Conservation (phyloP, 192 early-diverging fungal species). For the Thoreauomyces humboldtii region DNA sequence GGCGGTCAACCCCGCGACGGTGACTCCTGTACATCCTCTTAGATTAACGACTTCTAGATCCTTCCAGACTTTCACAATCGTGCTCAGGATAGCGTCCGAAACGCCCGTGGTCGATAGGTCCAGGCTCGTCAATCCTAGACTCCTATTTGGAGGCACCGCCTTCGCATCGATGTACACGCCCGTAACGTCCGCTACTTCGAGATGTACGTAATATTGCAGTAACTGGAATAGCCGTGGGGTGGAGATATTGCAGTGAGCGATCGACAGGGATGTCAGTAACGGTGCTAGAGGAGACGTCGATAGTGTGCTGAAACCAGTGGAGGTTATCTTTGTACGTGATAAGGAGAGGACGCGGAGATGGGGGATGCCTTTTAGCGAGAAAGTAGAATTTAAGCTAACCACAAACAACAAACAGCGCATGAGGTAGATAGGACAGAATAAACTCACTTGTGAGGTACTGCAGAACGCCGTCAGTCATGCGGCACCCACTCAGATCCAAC, state of each 20-base stretch:
- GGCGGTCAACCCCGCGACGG: background rate
- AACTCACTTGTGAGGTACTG: background rate
- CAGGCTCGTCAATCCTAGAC: too few species aligned
- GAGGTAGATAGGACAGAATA: too few species aligned
- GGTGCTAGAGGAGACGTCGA: background rate
- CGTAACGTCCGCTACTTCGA: background rate
- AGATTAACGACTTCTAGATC: background rate
- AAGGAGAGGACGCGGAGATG: background rate
- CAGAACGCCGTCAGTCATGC: background rate
- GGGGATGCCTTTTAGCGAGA: background rate
- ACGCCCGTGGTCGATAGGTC: background rate
- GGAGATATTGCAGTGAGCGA: background rate
- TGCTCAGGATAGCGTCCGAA: background rate
- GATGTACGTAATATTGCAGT: background rate
- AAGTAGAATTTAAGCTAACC: background rate
- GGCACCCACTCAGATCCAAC: background rate
- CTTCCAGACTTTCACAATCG: background rate
- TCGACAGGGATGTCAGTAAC: background rate
- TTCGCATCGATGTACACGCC: too few species aligned
- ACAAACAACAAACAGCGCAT: too few species aligned
- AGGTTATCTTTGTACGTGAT: background rate
- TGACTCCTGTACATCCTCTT: background rate
- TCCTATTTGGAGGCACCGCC: too few species aligned
- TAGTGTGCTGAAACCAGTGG: background rate
- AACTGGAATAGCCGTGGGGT: background rate